Percentiles rank a stretch among this genome's conserved stretches.
phyloP scores from a whole-genome alignment of 257 asterid genomes.

The Gentiana dahurica region DNA sequence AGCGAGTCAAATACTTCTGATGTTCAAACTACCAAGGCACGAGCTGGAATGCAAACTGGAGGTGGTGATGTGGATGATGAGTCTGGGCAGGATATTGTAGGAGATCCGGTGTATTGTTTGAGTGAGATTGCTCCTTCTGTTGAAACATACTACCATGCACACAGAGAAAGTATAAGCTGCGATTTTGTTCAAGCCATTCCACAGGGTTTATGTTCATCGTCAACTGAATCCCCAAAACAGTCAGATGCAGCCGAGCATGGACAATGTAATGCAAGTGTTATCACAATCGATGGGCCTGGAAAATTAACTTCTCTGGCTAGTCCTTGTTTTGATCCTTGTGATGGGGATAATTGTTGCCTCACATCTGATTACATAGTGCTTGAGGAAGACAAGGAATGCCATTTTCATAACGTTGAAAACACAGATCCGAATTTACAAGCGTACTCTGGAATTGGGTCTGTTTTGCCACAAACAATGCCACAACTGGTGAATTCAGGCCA shows the following conservation, averaged over 20 bases:
- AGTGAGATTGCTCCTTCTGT: slow-evolving; percentile 15
- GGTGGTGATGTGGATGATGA: slow-evolving; percentile 7
- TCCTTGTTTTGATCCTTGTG: slow-evolving; percentile 24
- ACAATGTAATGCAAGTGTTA: slow-evolving; percentile 3
- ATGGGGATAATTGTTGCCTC: slow-evolving; percentile 15
- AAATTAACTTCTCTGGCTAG: slow-evolving; percentile 9
- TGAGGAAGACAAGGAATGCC: slow-evolving; percentile 21
- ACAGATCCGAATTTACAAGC: slow-evolving; percentile 15
- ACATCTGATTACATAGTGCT: slow-evolving; percentile 13
- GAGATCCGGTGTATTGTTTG: slow-evolving; percentile 11
- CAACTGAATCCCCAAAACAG: slow-evolving; percentile 10
- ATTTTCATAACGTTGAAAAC: slow-evolving; percentile 14
- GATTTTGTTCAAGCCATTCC: slow-evolving; percentile 12
- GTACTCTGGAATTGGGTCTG: slow-evolving; percentile 13
- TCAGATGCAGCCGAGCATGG: slow-evolving; percentile 4
- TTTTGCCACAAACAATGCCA: slow-evolving; percentile 2
- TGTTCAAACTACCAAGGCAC: slow-evolving; percentile 11
- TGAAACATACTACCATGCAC: slow-evolving; percentile 15
- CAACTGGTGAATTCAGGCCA: slow-evolving; percentile 7
- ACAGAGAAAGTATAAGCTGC: slow-evolving; percentile 9
- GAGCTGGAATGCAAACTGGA: slow-evolving; percentile 9
- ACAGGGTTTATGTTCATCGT: slow-evolving; percentile 14
- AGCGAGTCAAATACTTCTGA: slow-evolving; percentile 15
- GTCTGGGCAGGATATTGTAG: slow-evolving; percentile 11
- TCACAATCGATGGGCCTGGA: slow-evolving; percentile 9